phyloP scores from a whole-genome alignment of 2,329 filamentous ascomycete species.

The Stagonosporopsis cucurbitacearum region DNA sequence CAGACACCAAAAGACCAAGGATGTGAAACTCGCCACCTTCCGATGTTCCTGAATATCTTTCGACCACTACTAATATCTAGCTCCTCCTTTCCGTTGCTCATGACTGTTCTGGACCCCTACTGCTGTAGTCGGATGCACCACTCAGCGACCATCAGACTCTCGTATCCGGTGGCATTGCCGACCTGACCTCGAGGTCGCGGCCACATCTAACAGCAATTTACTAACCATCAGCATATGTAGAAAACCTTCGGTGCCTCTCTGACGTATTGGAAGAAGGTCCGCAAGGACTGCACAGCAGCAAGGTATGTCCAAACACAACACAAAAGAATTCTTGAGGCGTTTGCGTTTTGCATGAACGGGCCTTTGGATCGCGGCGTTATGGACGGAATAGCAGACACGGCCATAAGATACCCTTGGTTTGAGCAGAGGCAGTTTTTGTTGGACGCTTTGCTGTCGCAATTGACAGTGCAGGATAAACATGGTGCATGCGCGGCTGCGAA shows the following conservation, averaged over 20 bases:
- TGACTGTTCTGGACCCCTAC: not conserved
- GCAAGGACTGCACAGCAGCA: slow-evolving; percentile 6
- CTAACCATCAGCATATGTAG: slow-evolving; percentile 12
- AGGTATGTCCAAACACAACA: slow-evolving; percentile 12
- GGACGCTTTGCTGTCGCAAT: slow-evolving; percentile 1
- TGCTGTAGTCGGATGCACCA: not conserved
- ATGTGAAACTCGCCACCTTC: slow-evolving; percentile 37
- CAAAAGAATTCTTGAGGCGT: not conserved
- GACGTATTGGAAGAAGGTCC: not conserved
- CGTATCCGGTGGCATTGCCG: not conserved
- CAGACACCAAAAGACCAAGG: slow-evolving; percentile 43
- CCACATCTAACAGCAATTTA: slow-evolving; percentile 5
- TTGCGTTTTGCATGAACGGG: not conserved
- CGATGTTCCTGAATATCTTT: slow-evolving; percentile 15
- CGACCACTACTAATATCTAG: slow-evolving; percentile 32
- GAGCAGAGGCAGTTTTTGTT: not conserved
- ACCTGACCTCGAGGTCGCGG: not conserved
- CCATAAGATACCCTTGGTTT: slow-evolving; percentile 11
- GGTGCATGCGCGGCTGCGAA: slow-evolving; percentile 12
- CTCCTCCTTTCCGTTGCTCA: not conserved
- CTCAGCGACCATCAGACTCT: not conserved
- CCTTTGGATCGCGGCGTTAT: slow-evolving; percentile 3
- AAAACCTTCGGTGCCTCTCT: not conserved
- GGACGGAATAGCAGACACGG: slow-evolving; percentile 1
- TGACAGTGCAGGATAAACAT: slow-evolving; percentile 1